These are phyloP conservation scores for Physcomitrellopsis africana DNA, from an alignment of 225 moss, liverwort and hornwort species.

Conservation along the genomic window DNA sequence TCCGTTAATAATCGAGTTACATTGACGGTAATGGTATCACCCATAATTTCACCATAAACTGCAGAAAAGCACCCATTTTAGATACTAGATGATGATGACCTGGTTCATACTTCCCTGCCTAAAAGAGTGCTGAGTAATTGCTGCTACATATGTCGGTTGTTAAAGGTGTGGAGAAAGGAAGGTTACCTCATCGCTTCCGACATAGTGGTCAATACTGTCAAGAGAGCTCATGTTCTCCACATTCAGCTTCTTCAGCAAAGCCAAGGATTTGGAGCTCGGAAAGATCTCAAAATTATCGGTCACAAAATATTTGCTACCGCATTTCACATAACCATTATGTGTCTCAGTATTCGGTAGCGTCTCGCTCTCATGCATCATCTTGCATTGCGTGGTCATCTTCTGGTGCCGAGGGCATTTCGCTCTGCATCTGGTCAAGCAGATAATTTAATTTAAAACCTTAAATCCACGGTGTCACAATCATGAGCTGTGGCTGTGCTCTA, in stretches of 20 bases:
- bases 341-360: conserved; percentile 1
- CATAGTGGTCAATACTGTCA: conserved; percentile 45
- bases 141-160: no score
- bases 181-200: conserved; percentile 54
- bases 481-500: no score
- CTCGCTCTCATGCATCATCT: conserved; percentile 39
- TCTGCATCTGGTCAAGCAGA: conserved; percentile 38
- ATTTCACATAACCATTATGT: conserved; percentile 44
- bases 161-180: conserved; percentile 1
- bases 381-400: conserved; percentile 62
- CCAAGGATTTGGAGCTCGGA: conserved; percentile 49
- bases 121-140: no score
- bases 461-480: not conserved
- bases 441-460: not conserved
- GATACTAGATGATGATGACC: no score
- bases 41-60: no score
- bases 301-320: conserved; percentile 52
- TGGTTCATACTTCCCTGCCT: no score
- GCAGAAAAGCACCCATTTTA: no score
- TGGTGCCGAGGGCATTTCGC: conserved; percentile 63
- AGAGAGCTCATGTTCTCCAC: conserved; percentile 62
- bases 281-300: conserved; percentile 51
- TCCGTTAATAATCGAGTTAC: no score
- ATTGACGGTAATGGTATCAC: no score
- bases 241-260: conserved; percentile 56